phyloP scores from a whole-genome alignment of 2,329 filamentous ascomycete genomes.

The Pestalotiopsis sp. region DNA sequence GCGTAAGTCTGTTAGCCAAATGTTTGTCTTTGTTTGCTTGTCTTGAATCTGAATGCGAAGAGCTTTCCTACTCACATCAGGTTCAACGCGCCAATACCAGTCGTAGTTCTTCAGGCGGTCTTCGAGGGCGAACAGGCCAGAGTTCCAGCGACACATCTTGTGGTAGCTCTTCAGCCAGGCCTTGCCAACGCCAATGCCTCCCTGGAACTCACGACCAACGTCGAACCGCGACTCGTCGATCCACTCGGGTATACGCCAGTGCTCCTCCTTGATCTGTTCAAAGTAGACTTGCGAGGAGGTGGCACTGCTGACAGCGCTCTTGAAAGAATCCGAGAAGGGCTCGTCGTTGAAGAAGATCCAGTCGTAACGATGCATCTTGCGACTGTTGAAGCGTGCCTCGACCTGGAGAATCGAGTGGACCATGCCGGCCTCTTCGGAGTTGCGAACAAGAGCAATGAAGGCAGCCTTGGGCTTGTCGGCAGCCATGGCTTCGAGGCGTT shows the following conservation, averaged over 20 bases:
- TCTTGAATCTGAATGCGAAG: not conserved
- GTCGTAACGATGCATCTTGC: conserved; percentile 73
- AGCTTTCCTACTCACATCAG: conserved; percentile 49
- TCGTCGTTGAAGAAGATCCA: conserved; percentile 89
- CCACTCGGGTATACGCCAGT: conserved; percentile 76
- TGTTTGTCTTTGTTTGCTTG: not conserved
- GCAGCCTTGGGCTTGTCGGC: conserved; percentile 36
- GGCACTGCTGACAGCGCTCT: conserved; percentile 63
- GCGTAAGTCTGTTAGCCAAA: not conserved
- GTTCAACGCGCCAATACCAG: conserved; percentile 64
- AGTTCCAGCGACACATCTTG: conserved; percentile 83
- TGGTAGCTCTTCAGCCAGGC: conserved; percentile 68
- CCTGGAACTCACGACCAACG: conserved; percentile 63
- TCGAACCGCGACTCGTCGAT: conserved; percentile 68
- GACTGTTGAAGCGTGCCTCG: conserved; percentile 77
- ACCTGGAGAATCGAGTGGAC: conserved; percentile 72
- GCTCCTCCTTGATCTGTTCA: conserved; percentile 72
- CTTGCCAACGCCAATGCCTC: conserved; percentile 68
- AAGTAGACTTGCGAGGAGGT: conserved; percentile 74
- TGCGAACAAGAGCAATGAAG: conserved; percentile 70
- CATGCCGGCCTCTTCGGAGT: conserved; percentile 69
- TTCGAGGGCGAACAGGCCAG: conserved; percentile 80
- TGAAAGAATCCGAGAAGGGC: conserved; percentile 78
- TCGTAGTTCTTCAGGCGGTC: conserved; percentile 64
- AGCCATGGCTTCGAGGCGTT: conserved; percentile 18